A percentile compares a stretch with the other conserved stretches of the same genome.
Conservation (phyloP, 345 rosid species). For the Moringa oleifera region DNA sequence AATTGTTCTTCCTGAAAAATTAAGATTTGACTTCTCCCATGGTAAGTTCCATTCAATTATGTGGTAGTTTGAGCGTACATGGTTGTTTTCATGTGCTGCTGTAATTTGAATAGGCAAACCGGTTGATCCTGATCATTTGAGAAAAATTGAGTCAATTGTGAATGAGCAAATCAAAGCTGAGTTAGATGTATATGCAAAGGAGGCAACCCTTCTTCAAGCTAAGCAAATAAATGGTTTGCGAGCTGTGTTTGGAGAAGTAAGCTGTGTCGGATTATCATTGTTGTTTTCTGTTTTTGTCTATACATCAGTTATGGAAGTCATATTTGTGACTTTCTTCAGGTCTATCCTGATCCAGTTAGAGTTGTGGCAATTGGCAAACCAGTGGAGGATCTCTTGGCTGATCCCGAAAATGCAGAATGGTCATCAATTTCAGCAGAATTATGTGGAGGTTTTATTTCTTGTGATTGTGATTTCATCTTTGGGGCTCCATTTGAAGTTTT, state of each 20-base stretch:
- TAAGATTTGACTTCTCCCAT: conserved; percentile 96
- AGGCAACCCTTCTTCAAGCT: conserved; percentile 74
- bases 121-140: conserved; percentile 68
- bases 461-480: conserved; percentile 1
- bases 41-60: conserved; percentile 38
- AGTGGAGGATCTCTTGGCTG: conserved; percentile 77
- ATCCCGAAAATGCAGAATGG: conserved; percentile 86
- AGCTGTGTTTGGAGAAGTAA: conserved; percentile 98
- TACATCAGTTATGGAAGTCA: not conserved
- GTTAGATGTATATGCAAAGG: conserved; percentile 78
- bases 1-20: conserved; percentile 90
- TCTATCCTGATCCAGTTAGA: conserved; percentile 94
- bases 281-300: conserved; percentile 13
- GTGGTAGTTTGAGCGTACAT: conserved; percentile 5
- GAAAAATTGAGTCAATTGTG: conserved; percentile 80
- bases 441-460: conserved; percentile 79
- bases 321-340: conserved; percentile 33
- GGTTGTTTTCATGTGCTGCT: conserved; percentile 9
- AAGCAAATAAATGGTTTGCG: conserved; percentile 70
- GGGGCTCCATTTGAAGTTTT: conserved; percentile 14
- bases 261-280: conserved; percentile 15
- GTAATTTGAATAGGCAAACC: conserved; percentile 58
- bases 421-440: conserved; percentile 65
- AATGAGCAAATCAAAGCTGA: conserved; percentile 83
- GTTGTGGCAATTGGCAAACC: conserved; percentile 78